Evolutionary conservation across 768 basidiomycete genomes (phyloP).

Genomic region (Russula compacta): DNA sequence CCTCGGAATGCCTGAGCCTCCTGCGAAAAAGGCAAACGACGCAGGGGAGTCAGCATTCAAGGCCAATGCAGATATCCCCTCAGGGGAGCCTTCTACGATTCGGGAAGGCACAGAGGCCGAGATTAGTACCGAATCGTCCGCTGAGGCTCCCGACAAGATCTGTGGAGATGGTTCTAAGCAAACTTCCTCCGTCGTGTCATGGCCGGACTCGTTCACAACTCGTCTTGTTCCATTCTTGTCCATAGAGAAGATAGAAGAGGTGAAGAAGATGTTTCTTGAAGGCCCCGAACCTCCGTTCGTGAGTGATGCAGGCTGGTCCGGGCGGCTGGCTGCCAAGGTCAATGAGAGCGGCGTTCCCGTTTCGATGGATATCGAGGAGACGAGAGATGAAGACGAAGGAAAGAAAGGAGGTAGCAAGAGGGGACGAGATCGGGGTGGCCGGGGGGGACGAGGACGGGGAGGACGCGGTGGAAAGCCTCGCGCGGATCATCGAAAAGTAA

Average conservation of each 20-base stretch:
- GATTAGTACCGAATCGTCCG: background rate
- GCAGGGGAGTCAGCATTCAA: conserved; percentile 23
- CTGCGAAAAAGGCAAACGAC: conserved; percentile 34
- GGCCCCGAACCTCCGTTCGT: conserved; percentile 70
- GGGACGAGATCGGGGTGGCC: conserved; percentile 33
- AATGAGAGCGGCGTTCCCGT: conserved; percentile 22
- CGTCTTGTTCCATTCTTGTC: conserved; percentile 58
- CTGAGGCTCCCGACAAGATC: conserved; percentile 1
- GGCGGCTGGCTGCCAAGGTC: conserved; percentile 33
- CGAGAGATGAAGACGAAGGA: conserved; percentile 25
- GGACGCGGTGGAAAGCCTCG: conserved; percentile 36
- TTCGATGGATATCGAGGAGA: conserved; percentile 19
- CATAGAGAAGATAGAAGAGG: conserved; percentile 42
- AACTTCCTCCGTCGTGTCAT: conserved; percentile 32
- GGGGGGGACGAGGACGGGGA: conserved; percentile 43
- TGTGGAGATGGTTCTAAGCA: conserved; percentile 17
- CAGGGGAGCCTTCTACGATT: conserved; percentile 15
- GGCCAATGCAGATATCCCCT: conserved; percentile 13
- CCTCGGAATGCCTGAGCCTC: conserved; percentile 57
- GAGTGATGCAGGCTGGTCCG: conserved; percentile 69
- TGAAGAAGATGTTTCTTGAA: conserved; percentile 72
- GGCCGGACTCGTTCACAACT: conserved; percentile 54
- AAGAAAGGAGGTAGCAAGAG: conserved; percentile 30
- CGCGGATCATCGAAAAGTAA: conserved; percentile 64
- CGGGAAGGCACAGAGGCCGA: conserved; percentile 9